phyloP scores from a whole-genome alignment of 2,329 filamentous ascomycete species.

The Colletotrichum lini region DNA sequence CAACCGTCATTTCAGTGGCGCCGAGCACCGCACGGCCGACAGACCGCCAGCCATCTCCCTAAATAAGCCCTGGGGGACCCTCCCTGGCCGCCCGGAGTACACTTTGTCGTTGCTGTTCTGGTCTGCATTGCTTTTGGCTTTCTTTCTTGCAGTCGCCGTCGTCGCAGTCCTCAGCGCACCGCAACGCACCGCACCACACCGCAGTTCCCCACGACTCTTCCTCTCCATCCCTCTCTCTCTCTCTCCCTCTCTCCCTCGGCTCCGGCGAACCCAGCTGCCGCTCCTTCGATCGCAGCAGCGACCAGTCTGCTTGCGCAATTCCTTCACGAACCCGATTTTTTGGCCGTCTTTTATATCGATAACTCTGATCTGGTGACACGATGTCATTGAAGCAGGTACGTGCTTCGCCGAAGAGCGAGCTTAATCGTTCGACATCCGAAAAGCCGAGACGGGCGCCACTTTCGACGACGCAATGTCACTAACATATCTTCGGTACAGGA shows the following conservation, averaged over 20 bases:
- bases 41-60: constrained; percentile 37
- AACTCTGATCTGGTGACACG: constrained; percentile 42
- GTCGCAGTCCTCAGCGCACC: neutral
- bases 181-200: neutral
- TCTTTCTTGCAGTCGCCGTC: constrained; percentile 31
- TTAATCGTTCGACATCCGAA: neutral
- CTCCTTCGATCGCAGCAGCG: constrained; percentile 31
- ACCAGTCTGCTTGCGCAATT: constrained; percentile 31
- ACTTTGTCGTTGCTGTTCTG: constrained; percentile 15
- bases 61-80: constrained; percentile 44
- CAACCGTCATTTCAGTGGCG: constrained; percentile 43
- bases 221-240: no score
- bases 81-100: constrained; percentile 38
- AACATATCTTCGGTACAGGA: constrained; percentile 70
- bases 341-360: constrained; percentile 8
- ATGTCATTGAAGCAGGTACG: constrained; percentile 75
- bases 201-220: constrained; percentile 38
- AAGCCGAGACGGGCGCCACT: neutral
- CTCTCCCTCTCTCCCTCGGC: no score
- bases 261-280: constrained; percentile 4
- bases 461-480: neutral
- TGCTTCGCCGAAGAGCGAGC: constrained; percentile 23
- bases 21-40: constrained; percentile 42
- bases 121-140: constrained; percentile 37
- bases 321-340: neutral